Base-by-base conservation (phyloP, 2,329 filamentous ascomycete genomes). In the Orbilia quercus region DNA sequence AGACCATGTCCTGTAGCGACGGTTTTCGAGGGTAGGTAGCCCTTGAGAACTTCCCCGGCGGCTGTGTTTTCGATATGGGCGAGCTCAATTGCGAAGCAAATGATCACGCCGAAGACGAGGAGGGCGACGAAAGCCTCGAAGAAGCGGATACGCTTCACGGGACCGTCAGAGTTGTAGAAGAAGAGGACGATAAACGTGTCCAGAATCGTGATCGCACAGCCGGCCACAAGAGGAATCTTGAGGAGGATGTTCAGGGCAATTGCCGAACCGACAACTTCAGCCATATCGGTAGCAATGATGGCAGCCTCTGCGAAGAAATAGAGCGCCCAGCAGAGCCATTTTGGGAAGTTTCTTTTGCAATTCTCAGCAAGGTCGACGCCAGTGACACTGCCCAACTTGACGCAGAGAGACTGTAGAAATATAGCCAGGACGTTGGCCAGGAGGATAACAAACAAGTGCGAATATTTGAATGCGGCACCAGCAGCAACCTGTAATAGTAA, bases 351-450 rank as follows among this genome's bases (percentile, higher is more conserved):
- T 76, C 82, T 80, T 74, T 84, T 81, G 76, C 84, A 86, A 73
- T 84, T 84, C 75, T 86, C 83, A 1, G 85, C 84, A 22, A 86
- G 78, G 74, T 85, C 84, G 59, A 85, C 77, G 5, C 85, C 85
- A 18, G 84, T 86, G 59, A 86, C 84, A 45, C 82, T 83, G 16
- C 84, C 85, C 42, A 87, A 80, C 76, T 86, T 86, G 79, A 90
- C 87, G 77, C 86, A 86, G 1, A 91, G 83, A 18, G 84, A 86
- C 79, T 91, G 89, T 18, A 91, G 82, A 75, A 90, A 86, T 60
- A 91, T 90, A 76, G 89, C 89, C 77, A 91, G 89, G 55, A 90
- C 77, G 78, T 91, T 91, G 79, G 87, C 87, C 77, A 90, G 82
- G 7, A 91, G 82, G 45, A 91, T 85, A 76, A 91, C 83, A 81